Evolutionary conservation across 306 rosid genomes (phyloP).

Genomic region (Sophora flavescens): DNA sequence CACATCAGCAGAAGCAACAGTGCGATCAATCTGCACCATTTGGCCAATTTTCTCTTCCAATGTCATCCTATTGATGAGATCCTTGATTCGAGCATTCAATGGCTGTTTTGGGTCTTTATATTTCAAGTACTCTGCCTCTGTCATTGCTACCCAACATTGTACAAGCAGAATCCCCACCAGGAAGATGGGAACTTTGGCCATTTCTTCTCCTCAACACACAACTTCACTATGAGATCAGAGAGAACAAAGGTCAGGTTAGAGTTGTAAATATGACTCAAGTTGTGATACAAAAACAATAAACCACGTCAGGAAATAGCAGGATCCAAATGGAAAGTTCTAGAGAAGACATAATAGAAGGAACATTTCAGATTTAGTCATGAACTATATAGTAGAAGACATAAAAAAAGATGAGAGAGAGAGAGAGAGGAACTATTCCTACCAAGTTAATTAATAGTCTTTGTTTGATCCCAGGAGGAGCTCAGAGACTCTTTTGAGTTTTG

Average conservation of each 20-base stretch:
- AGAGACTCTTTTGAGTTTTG: no score
- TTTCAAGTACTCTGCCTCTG: slow-evolving; percentile 40
- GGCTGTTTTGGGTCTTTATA: slow-evolving; percentile 56
- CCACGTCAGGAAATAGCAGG: background rate
- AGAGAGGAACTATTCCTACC: no score
- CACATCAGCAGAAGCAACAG: slow-evolving; percentile 42
- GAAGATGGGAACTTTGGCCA: slow-evolving; percentile 28
- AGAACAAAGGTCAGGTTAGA: background rate
- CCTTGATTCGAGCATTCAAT: slow-evolving; percentile 41
- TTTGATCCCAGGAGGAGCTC: no score
- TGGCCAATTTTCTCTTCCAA: slow-evolving; percentile 55
- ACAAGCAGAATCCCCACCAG: slow-evolving; percentile 41
- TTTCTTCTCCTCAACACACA: slow-evolving; percentile 32
- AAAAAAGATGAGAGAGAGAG: no score
- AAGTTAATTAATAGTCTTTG: no score
- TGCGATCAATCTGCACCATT: slow-evolving; percentile 50
- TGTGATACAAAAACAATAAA: background rate
- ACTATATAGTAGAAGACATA: no score
- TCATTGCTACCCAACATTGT: slow-evolving; percentile 23
- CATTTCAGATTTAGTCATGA: no score
- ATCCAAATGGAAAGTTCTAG: background rate
- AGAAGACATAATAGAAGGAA: no score
- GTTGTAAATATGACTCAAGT: background rate
- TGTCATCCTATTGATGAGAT: slow-evolving; percentile 47
- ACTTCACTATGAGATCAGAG: slow-evolving; percentile 22